Percentiles rank a stretch among this genome's conserved stretches.
Conservation (phyloP, 129 eudicot genomes). For the Lactuca saligna region DNA sequence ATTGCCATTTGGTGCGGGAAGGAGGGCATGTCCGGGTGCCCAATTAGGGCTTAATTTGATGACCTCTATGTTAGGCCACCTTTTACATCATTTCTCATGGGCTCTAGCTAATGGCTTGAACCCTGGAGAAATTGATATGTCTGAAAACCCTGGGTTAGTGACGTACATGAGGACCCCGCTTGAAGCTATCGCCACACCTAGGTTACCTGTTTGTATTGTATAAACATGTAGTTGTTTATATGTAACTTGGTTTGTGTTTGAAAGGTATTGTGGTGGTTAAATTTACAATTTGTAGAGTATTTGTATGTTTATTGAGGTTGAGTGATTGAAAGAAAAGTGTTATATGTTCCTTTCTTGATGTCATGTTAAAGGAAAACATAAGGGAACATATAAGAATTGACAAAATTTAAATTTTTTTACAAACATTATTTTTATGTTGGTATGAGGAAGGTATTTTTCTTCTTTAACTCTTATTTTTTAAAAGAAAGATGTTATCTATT, state of each 20-base stretch:
- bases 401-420: too few relatives aligned
- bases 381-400: too few relatives aligned
- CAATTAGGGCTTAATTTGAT: conserved; percentile 63
- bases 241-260: conserved; percentile 20
- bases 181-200: conserved; percentile 53
- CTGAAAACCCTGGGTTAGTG: conserved; percentile 64
- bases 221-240: conserved; percentile 55
- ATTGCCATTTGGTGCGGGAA: conserved; percentile 77
- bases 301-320: conserved; percentile 17
- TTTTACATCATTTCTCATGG: conserved; percentile 71
- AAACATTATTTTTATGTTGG: too few relatives aligned
- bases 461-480: too few relatives aligned
- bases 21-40: conserved; percentile 77
- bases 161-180: conserved; percentile 66
- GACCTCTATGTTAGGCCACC: conserved; percentile 65
- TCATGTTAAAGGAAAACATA: too few relatives aligned
- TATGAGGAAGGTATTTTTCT: too few relatives aligned
- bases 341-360: neutral
- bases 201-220: conserved; percentile 54
- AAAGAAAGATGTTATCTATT: too few relatives aligned
- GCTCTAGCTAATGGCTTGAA: conserved; percentile 52
- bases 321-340: neutral
- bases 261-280: neutral
- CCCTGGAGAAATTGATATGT: conserved; percentile 58
- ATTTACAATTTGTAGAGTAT: neutral